Conservation (phyloP, 1,284 basidiomycete species). For the Phylloporus sp. region DNA sequence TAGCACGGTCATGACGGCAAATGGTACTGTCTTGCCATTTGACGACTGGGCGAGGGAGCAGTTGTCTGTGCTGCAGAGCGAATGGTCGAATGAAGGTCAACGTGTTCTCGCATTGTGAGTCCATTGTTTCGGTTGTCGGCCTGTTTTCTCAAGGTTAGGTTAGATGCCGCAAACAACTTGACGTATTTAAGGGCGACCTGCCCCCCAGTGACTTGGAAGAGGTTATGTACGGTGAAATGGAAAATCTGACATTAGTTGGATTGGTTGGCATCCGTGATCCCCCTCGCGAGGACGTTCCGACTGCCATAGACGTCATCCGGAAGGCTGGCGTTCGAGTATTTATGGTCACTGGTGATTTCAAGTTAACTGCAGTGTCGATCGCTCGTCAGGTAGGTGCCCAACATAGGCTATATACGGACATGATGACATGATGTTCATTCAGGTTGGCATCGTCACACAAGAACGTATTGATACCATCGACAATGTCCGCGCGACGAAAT, state of each 20-base stretch:
- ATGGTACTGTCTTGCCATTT: constrained; percentile 43
- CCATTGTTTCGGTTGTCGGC: background rate
- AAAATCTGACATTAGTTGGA: constrained; percentile 58
- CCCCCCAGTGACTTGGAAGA: constrained; percentile 44
- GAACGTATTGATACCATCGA: constrained; percentile 45
- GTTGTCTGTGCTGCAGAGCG: constrained; percentile 47
- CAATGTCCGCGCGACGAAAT: constrained; percentile 37
- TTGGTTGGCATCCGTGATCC: constrained; percentile 65
- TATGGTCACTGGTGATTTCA: constrained; percentile 64
- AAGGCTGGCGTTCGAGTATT: constrained; percentile 51
- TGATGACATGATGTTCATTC: background rate
- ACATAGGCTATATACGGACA: no score
- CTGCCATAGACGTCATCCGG: constrained; percentile 50
- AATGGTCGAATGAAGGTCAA: constrained; percentile 61
- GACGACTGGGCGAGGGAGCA: constrained; percentile 28
- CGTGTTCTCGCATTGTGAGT: constrained; percentile 58
- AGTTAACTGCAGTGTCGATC: constrained; percentile 48
- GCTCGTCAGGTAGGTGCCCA: constrained; percentile 41
- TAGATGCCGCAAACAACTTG: constrained; percentile 37
- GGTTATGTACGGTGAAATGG: constrained; percentile 41
- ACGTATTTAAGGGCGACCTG: constrained; percentile 31
- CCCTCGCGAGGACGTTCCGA: constrained; percentile 54
- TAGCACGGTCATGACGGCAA: constrained; percentile 41
- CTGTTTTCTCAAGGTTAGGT: background rate
- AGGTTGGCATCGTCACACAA: constrained; percentile 64